Conservation (phyloP, 2,329 filamentous ascomycete species). For the Microcyclospora pomicola region DNA sequence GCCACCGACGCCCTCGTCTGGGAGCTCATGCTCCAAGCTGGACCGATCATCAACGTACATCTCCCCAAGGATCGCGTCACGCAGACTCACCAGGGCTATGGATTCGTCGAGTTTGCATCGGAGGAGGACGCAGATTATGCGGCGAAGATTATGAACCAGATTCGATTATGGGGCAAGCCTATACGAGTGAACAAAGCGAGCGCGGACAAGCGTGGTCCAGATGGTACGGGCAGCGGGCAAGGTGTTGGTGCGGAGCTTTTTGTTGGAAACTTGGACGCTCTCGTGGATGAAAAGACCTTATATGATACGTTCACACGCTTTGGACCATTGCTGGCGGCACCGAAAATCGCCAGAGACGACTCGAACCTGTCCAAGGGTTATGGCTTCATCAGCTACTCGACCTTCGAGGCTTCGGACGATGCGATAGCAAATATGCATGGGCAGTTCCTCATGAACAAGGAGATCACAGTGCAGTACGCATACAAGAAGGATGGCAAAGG, state of each 20-base stretch:
- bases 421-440: constrained; percentile 88
- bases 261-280: constrained; percentile 83
- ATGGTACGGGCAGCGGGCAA: constrained; percentile 86
- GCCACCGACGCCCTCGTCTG: constrained; percentile 81
- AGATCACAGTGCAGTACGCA: constrained; percentile 91
- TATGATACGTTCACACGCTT: constrained; percentile 94
- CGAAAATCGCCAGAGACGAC: constrained; percentile 88
- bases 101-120: constrained; percentile 95
- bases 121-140: constrained; percentile 96
- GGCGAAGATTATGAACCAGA: constrained; percentile 89
- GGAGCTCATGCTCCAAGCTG: constrained; percentile 97
- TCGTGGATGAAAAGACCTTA: constrained; percentile 90
- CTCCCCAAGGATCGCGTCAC: constrained; percentile 97
- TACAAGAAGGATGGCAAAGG: constrained; percentile 99
- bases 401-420: constrained; percentile 86
- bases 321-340: constrained; percentile 66
- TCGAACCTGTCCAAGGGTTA: constrained; percentile 84
- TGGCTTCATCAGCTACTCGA: constrained; percentile 84
- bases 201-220: constrained; percentile 84
- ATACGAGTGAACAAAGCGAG: constrained; percentile 90
- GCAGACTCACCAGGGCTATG: constrained; percentile 92
- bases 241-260: constrained; percentile 87
- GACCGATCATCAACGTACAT: constrained; percentile 94
- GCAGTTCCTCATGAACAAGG: constrained; percentile 93
- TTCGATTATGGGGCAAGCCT: constrained; percentile 83